A percentile compares a stretch with the other conserved stretches of the same genome.
Conservation (phyloP, 2,329 filamentous ascomycete species). For the Diplodia seriata region DNA sequence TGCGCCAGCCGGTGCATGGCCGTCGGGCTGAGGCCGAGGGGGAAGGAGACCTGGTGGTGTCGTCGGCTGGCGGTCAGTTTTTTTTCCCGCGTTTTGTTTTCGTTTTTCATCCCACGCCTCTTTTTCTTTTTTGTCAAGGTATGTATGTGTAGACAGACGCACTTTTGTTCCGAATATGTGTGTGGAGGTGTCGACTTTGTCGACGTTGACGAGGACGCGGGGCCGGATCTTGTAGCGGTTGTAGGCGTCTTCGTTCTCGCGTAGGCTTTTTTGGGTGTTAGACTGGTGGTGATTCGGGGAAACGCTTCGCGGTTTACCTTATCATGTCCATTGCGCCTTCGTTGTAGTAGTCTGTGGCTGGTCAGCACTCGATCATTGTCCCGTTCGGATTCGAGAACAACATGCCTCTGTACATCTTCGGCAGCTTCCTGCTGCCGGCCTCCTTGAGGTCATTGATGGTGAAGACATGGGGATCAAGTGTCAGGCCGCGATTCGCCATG, state of each 20-base stretch:
- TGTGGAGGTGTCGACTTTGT: slow-evolving; percentile 37
- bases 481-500: slow-evolving; percentile 38
- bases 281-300: slow-evolving; percentile 5
- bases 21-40: slow-evolving; percentile 58
- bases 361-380: slow-evolving; percentile 1
- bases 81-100: no score
- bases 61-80: no score
- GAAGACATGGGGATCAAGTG: slow-evolving; percentile 37
- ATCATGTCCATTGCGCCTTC: slow-evolving; percentile 63
- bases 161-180: slow-evolving; percentile 45
- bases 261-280: slow-evolving; percentile 35
- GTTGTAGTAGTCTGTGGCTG: slow-evolving; percentile 61
- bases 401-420: slow-evolving; percentile 50
- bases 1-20: slow-evolving; percentile 72
- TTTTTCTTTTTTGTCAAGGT: neutral
- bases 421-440: slow-evolving; percentile 48
- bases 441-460: slow-evolving; percentile 43
- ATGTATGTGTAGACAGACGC: neutral
- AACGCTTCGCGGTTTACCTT: slow-evolving; percentile 41
- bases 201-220: slow-evolving; percentile 44
- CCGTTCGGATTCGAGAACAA: neutral
- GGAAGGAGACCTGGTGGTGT: slow-evolving; percentile 39
- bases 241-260: slow-evolving; percentile 45
- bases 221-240: slow-evolving; percentile 44
- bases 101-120: no score